Evolutionary conservation across 208 protist genomes (phyloP).

Genomic region (Crithidia fasciculata): DNA sequence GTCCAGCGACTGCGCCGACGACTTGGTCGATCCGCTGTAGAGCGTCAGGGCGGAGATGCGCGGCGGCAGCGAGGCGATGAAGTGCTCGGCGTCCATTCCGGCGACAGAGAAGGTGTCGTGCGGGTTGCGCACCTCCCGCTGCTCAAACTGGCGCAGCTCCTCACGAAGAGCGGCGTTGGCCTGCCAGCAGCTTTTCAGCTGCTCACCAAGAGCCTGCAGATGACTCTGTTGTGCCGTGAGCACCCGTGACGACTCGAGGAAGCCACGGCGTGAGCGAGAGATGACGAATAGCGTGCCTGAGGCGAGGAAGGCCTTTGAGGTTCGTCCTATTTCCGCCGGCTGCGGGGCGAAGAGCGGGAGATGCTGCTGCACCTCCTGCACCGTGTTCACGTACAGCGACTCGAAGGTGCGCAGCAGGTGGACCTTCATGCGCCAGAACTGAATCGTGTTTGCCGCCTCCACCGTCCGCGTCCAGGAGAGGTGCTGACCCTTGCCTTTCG

Average conservation of each 20-base stretch:
- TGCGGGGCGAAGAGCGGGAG: slow-evolving; percentile 14
- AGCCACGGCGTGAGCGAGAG: slow-evolving; percentile 1
- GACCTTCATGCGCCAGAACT: slow-evolving; percentile 37
- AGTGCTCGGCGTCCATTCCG: slow-evolving; percentile 34
- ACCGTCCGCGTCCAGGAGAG: slow-evolving; percentile 37
- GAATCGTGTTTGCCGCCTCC: slow-evolving; percentile 35
- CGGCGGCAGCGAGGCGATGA: slow-evolving; percentile 37
- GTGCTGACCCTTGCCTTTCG: slow-evolving; percentile 24
- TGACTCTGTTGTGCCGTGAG: slow-evolving; percentile 24
- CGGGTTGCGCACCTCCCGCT: slow-evolving; percentile 16
- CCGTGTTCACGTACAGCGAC: slow-evolving; percentile 17
- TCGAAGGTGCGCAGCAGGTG: slow-evolving; percentile 23
- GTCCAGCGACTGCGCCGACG: slow-evolving; percentile 14
- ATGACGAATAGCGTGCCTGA: background rate
- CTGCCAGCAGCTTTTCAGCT: slow-evolving; percentile 35
- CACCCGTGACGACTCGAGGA: slow-evolving; percentile 12
- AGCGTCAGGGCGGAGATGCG: slow-evolving; percentile 16
- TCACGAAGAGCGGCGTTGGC: slow-evolving; percentile 22
- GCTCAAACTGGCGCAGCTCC: slow-evolving; percentile 27
- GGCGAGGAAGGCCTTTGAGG: background rate
- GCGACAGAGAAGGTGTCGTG: slow-evolving; percentile 25
- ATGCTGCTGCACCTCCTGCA: slow-evolving; percentile 5
- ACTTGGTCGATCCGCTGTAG: background rate
- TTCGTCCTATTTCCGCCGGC: background rate
- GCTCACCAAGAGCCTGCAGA: slow-evolving; percentile 9